Base-by-base conservation (phyloP, 768 basidiomycete species). In the Lepiota venenata region DNA sequence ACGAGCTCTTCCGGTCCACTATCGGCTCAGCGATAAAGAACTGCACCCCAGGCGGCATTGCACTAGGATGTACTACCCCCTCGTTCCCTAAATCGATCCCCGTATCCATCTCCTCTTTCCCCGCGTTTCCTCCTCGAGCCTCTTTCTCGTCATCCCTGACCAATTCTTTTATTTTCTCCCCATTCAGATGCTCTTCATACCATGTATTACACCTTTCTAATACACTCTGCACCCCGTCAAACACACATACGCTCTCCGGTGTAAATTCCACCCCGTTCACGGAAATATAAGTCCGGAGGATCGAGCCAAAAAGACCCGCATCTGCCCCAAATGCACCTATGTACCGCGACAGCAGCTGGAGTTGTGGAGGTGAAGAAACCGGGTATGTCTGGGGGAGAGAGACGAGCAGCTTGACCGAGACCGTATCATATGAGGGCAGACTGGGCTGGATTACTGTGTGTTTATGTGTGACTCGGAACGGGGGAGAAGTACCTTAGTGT, bases 321-420 rank as follows among this genome's bases (percentile, higher is more conserved):
- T 91, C 85, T 1, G 88, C 85, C 16, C 87, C 83, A 62, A 85
- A 93, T 2, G 88, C 75, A 2, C 91, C 91, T 44, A 95, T 74
- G 68, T 94, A 95, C 20, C 83, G 83, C 2, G 91, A 93, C 22
- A 93, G 79, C 0, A 93, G 82, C 63, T 93, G 93, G 0, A 94
- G 75, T 61, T 92, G 90, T 1, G 93, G 92, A 2, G 91, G 82
- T 0, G 82, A 77, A 2, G 76, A 69, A 1, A 77, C 65, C 0
- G 93, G 93, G 64, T 95, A 95, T 6, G 71, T 66, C 43, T 65
- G 64, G 6, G 82, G 78, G 2, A 87, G 67, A 10, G 84, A 84
- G 36, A 89, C 80, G 5, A 86, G 73, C 36, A 85, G 60, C 49
- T 75, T 76, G 43, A 84, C 68, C 5, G 77, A 69, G 25, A 83